These are phyloP conservation scores for Lecanicillium sp. DNA, from an alignment of 2,329 filamentous ascomycete species.

Conservation along the genomic window DNA sequence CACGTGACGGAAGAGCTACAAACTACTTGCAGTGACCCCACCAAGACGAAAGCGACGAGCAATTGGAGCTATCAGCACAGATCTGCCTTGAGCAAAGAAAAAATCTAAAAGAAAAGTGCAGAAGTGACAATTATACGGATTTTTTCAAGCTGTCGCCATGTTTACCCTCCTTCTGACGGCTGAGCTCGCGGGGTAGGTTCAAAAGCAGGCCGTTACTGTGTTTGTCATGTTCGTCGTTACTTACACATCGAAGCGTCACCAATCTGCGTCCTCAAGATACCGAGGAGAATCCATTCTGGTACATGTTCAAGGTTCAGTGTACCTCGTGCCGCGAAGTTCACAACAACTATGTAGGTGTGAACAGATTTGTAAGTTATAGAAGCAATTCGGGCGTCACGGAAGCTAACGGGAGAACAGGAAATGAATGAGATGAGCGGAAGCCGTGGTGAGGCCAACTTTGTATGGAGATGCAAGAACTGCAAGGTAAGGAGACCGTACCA, in stretches of 20 bases:
- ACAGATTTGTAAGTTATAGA: constrained; percentile 66
- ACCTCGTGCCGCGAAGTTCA: constrained; percentile 94
- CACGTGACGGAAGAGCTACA: constrained; percentile 4
- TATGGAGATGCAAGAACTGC: constrained; percentile 99
- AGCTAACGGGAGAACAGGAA: constrained; percentile 51
- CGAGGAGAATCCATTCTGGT: constrained; percentile 79
- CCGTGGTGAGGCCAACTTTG: constrained; percentile 94
- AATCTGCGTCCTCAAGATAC: constrained; percentile 82
- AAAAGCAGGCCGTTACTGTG: too few relatives aligned
- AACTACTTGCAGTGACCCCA: constrained; percentile 5
- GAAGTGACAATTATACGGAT: background rate
- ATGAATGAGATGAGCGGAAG: constrained; percentile 86
- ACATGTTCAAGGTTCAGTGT: constrained; percentile 96
- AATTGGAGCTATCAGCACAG: background rate
- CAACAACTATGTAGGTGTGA: constrained; percentile 78
- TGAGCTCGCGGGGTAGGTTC: constrained; percentile 60
- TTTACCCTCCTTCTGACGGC: constrained; percentile 61
- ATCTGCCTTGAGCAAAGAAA: background rate
- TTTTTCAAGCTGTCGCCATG: constrained; percentile 40
- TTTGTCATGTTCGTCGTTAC: background rate
- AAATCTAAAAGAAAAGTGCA: background rate
- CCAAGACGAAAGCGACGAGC: background rate
- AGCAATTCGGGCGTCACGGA: background rate
- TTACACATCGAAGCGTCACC: constrained; percentile 60
- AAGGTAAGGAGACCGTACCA: constrained; percentile 52